Evolutionary conservation across 257 asterid species (phyloP), one percentile per base, ranked within the genome.

Genomic region (Orobanche coerulescens): DNA sequence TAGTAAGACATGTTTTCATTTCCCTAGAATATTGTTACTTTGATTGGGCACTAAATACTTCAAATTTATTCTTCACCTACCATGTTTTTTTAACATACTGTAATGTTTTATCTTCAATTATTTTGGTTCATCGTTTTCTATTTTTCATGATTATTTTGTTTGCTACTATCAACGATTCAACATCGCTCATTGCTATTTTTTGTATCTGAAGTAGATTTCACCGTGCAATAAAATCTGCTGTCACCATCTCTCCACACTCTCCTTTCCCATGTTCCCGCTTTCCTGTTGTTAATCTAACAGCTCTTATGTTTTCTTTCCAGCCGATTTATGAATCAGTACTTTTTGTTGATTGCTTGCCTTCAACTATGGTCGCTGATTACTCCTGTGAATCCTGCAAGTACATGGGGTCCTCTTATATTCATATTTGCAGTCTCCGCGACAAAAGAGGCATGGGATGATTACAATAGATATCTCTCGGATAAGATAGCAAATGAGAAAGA

Each of bases 401-500:
- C 98, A 15, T 93, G 98, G 98, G 97, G 98, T 54, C 98, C 98
- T 62, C 95, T 93, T 71, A 84, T 93, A 68, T 86, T 93, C 74
- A 93, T 93, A 80, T 93, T 93, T 81, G 87, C 98, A 8, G 97
- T 93, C 80, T 93, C 98, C 11, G 97, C 98, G 37, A 70, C 89
- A 37, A 93, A 93, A 82, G 98, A 93, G 84, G 98, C 95, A 19
- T 93, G 98, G 97, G 98, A 93, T 77, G 98, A 93, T 82, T 89
- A 93, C 78, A 81, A 89, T 65, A 81, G 98, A 79, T 86, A 81
- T 75, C 89, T 86, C 72, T 93, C 94, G 13, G 98, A 93, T 78
- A 93, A 82, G 85, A 84, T 86, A 77, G 98, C 95, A 71, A 93
- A 93, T 58, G 97, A 93, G 79, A 93, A 93, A 76, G 89, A 89